Conservation (phyloP, 768 basidiomycete genomes). For the Rhodotorula taiwanensis region DNA sequence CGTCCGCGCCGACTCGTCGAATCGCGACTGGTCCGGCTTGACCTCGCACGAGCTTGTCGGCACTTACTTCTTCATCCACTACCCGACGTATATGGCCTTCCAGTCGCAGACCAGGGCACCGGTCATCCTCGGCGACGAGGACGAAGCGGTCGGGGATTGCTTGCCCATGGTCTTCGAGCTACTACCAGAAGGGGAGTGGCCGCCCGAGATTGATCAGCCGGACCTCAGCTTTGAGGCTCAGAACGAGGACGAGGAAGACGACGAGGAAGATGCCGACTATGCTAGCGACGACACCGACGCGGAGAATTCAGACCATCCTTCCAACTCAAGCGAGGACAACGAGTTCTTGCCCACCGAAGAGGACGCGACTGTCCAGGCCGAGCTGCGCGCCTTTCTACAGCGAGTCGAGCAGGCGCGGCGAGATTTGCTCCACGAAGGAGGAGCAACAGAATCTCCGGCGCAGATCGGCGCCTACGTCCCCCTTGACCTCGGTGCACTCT, state of each 20-base stretch:
- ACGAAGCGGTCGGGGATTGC: conserved; percentile 31
- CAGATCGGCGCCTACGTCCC: neutral
- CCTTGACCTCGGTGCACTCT: too few relatives aligned
- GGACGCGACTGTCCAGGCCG: too few relatives aligned
- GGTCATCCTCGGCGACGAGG: conserved; percentile 9
- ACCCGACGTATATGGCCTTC: conserved; percentile 3
- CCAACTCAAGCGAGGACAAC: neutral
- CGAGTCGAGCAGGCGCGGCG: neutral
- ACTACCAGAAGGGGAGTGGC: conserved; percentile 23
- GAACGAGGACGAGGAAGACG: conserved; percentile 10
- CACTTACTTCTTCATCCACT: conserved; percentile 24
- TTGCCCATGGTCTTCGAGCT: conserved; percentile 17
- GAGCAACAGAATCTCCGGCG: neutral
- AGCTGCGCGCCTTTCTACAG: too few relatives aligned
- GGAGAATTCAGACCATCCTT: neutral
- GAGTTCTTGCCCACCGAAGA: neutral
- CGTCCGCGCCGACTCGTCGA: neutral
- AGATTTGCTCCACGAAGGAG: too few relatives aligned
- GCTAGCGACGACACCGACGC: neutral
- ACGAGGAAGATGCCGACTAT: neutral
- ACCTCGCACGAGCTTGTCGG: conserved; percentile 13
- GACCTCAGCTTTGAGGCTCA: neutral
- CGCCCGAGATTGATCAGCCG: neutral
- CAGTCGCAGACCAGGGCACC: neutral
- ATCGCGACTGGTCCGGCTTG: conserved; percentile 26